Conservation (phyloP, 2,329 filamentous ascomycete species). For the Venturia oleaginea region DNA sequence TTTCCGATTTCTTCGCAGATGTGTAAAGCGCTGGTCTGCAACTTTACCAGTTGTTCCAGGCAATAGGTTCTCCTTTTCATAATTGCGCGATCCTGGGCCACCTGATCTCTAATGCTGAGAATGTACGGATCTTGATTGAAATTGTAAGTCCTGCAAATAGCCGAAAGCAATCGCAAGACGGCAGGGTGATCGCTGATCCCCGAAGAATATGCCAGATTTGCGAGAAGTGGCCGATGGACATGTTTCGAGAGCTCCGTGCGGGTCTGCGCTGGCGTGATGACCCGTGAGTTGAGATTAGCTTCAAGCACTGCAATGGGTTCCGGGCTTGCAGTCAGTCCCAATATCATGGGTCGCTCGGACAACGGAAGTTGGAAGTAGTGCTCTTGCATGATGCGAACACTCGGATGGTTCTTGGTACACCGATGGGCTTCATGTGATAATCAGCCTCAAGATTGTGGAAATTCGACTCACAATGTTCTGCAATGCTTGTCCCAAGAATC, state of each 20-base stretch:
- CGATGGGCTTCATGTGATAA: constrained; percentile 54
- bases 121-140: constrained; percentile 33
- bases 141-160: constrained; percentile 22
- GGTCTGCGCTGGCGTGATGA: constrained; percentile 58
- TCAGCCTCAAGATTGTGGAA: not conserved
- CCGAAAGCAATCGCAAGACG: not conserved
- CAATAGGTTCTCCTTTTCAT: constrained; percentile 31
- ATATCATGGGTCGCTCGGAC: constrained; percentile 49
- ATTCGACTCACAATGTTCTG: too few species aligned
- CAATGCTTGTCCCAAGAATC: too few species aligned
- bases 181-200: not conserved
- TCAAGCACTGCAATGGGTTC: constrained; percentile 50
- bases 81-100: constrained; percentile 5
- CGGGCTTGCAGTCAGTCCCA: constrained; percentile 76
- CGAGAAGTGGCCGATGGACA: constrained; percentile 57
- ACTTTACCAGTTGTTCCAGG: constrained; percentile 27
- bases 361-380: constrained; percentile 49
- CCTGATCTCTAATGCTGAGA: constrained; percentile 7
- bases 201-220: constrained; percentile 25
- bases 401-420: constrained; percentile 54
- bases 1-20: constrained; percentile 31
- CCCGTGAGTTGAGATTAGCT: constrained; percentile 34
- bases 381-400: constrained; percentile 61
- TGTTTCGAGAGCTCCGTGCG: constrained; percentile 59
- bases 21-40: constrained; percentile 25